Evolutionary conservation across 2,329 filamentous ascomycete genomes (phyloP), one percentile per base, ranked within the genome.

Genomic region (Hymenoscyphus fructigenus): DNA sequence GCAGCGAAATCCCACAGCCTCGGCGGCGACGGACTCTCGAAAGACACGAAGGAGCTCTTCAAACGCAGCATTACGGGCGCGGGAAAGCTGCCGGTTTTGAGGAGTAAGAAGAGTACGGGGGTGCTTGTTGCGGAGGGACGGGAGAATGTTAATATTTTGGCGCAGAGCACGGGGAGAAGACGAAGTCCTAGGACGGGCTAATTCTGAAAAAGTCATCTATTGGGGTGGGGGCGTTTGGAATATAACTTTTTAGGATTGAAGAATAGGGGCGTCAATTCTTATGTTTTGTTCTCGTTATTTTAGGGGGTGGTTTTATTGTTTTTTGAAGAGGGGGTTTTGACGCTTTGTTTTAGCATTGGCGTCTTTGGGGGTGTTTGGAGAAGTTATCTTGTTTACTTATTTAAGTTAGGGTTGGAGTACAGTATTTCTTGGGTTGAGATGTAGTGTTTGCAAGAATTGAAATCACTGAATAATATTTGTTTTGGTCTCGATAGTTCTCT

Each of bases 121-220:
- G 72, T 76, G 23, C 72, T 77, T n/a, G 75, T 77, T 61, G 72
- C 78, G 65, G 79, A 80, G 62, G 81, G 80, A 2, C 76, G 79
- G 55, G 81, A 83, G 68, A 82, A 83, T 67, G 64, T 65, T 6
- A 68, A 64, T 57, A 61, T 69, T n/a, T 56, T 67, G n/a, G 62
- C 66, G 28, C 63, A 73, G 47, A 74, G 73, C 58, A 73, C 70
- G 15, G 74, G 73, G 4, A 69, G 74, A 60, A 71, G 74, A 36
- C 70, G 74, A 44, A 75, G 73, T 59, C 73, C 73, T 12, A 69
- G 73, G 36, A 73, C 60, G 2, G 55, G 47, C 14, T 53, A 23
- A 26, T 53, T 5, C 10, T 5, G 47, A 14, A 3, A 50, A n/a
- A 10, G 12, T 10, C 12, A 12, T 15, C 12, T 26, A 14, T 23